Evolutionary conservation across 2,329 filamentous ascomycete species (phyloP).

Genomic region (Xylariaceae sp.): DNA sequence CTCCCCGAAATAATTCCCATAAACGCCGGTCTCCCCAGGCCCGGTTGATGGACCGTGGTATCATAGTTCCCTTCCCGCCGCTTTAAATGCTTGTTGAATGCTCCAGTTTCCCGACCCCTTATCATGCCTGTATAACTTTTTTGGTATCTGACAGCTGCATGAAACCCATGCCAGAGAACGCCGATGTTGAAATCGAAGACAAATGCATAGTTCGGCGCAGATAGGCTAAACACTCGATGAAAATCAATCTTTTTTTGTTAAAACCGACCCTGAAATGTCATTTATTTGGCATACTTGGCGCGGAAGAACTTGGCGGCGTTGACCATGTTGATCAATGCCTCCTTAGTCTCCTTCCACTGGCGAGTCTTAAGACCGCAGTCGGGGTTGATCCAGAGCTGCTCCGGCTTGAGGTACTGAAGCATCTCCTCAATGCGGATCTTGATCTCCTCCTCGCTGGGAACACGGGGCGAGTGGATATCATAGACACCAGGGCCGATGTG

Average conservation of each 20-base stretch:
- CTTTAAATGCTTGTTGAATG: conserved; percentile 38
- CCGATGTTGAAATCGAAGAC: conserved; percentile 58
- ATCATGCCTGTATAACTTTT: conserved; percentile 33
- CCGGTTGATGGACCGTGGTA: conserved; percentile 38
- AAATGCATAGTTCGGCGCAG: conserved; percentile 28
- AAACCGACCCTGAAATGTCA: conserved; percentile 16
- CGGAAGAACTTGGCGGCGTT: conserved; percentile 97
- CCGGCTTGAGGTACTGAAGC: conserved; percentile 93
- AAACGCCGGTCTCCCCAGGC: conserved; percentile 33
- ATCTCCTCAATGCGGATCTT: conserved; percentile 97
- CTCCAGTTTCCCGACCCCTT: conserved; percentile 31
- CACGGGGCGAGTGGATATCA: conserved; percentile 98
- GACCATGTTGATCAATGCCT: conserved; percentile 92
- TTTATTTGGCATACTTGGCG: conserved; percentile 72
- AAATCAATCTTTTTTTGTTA: conserved; percentile 25
- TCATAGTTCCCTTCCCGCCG: conserved; percentile 32
- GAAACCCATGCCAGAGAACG: conserved; percentile 40
- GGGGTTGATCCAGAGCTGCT: conserved; percentile 99
- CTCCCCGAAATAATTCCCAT: conserved; percentile 31
- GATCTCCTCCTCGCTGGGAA: conserved; percentile 96
- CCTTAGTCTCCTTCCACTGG: conserved; percentile 98
- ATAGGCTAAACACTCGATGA: conserved; percentile 34
- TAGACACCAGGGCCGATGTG: conserved; percentile 99
- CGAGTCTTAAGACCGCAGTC: conserved; percentile 99
- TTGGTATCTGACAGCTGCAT: conserved; percentile 32